Percentiles rank a stretch among this genome's conserved stretches.
Evolutionary conservation across 2,329 filamentous ascomycete species (phyloP).

Genomic region (Fusarium sp.): DNA sequence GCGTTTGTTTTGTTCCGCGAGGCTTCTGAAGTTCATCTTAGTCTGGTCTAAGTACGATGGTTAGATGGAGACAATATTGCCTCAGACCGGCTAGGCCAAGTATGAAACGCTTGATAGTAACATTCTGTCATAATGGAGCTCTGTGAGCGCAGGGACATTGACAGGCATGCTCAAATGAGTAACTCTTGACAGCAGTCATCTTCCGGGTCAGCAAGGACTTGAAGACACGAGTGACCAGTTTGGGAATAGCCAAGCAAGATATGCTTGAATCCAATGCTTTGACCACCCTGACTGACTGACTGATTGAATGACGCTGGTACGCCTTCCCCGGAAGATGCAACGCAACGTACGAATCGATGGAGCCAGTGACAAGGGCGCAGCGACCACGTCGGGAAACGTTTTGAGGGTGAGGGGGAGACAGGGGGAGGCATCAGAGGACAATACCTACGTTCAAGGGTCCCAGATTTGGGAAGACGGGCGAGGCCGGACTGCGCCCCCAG

Average conservation of each 20-base stretch:
- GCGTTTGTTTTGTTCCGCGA: constrained; percentile 30
- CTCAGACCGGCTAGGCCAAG: constrained; percentile 2
- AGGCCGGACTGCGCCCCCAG: constrained; percentile 40
- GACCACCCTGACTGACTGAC: background rate
- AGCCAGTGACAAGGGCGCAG: constrained; percentile 27
- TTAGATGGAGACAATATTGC: constrained; percentile 20
- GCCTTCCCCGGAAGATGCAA: constrained; percentile 34
- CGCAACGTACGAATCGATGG: constrained; percentile 1
- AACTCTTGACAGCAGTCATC: constrained; percentile 42
- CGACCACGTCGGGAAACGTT: constrained; percentile 21
- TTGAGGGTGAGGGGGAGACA: constrained; percentile 2
- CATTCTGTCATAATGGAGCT: constrained; percentile 8
- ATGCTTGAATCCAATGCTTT: background rate
- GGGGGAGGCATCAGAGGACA: background rate
- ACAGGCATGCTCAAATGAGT: constrained; percentile 28
- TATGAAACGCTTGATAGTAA: constrained; percentile 37
- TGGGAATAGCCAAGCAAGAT: constrained; percentile 26
- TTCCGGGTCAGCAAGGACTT: constrained; percentile 16
- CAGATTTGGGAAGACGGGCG: constrained; percentile 26
- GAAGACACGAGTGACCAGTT: constrained; percentile 37
- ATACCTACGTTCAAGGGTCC: background rate
- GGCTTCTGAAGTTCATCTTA: constrained; percentile 28
- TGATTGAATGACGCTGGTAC: constrained; percentile 18
- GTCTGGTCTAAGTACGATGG: constrained; percentile 1
- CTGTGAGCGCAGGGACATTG: constrained; percentile 28